A percentile compares a stretch with the other conserved stretches of the same genome.
phyloP scores from a whole-genome alignment of 768 basidiomycete species.

The Lactifluus echinatus region DNA sequence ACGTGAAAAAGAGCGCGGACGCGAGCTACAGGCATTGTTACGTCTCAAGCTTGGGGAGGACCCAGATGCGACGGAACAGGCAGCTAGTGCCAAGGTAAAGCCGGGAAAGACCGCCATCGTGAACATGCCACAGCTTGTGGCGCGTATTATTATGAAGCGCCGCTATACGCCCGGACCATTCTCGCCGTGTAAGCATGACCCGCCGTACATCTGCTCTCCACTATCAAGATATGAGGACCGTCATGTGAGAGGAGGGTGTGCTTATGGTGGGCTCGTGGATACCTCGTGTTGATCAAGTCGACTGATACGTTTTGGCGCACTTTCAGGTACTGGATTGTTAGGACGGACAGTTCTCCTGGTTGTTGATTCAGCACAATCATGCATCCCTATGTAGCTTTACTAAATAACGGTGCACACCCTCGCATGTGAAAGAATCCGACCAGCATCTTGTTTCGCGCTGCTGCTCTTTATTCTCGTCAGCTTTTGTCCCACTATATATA shows the following conservation, averaged over 20 bases:
- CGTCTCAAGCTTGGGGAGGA: slow-evolving; percentile 42
- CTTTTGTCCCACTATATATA: not conserved
- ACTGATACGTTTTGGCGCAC: not conserved
- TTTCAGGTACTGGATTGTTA: not conserved
- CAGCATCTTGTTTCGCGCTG: slow-evolving; percentile 4
- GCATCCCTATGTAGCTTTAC: slow-evolving; percentile 22
- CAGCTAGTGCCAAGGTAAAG: slow-evolving; percentile 21
- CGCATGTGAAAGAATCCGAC: slow-evolving; percentile 3
- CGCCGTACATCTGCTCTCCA: slow-evolving; percentile 26
- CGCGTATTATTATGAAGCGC: slow-evolving; percentile 40
- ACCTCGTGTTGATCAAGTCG: not conserved
- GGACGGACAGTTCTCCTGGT: slow-evolving; percentile 8
- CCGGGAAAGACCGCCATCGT: slow-evolving; percentile 19
- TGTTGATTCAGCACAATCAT: slow-evolving; percentile 15
- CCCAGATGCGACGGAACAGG: slow-evolving; percentile 18
- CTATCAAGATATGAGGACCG: slow-evolving; percentile 22
- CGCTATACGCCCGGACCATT: slow-evolving; percentile 33
- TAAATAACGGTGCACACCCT: slow-evolving; percentile 15
- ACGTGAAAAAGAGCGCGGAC: slow-evolving; percentile 44
- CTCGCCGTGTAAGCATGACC: slow-evolving; percentile 28
- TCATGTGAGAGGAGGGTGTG: not conserved
- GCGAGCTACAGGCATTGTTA: slow-evolving; percentile 48
- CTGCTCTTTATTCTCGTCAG: not conserved
- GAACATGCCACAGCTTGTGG: slow-evolving; percentile 37
- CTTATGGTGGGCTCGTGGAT: slow-evolving; percentile 1